These are phyloP conservation scores for Syzygium syzygioides DNA, from an alignment of 441 rosid genomes.

Conservation along the genomic window DNA sequence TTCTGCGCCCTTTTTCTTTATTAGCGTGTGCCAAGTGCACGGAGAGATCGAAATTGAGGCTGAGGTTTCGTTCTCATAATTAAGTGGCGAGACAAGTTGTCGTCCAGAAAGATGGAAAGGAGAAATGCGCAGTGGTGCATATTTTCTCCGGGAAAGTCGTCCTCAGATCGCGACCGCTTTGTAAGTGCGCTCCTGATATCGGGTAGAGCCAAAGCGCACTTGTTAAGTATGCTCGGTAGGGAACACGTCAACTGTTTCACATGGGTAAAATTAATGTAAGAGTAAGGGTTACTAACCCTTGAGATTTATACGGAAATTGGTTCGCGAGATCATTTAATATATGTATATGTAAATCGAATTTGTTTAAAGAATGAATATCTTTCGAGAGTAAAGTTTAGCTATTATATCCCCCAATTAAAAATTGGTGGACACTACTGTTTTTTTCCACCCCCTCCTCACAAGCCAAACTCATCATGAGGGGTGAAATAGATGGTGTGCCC, in stretches of 20 bases:
- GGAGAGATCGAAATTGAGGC: not conserved
- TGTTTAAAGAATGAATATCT: not conserved
- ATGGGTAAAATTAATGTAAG: not conserved
- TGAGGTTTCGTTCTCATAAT: not conserved
- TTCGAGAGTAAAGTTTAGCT: not conserved
- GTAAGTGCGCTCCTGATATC: not conserved
- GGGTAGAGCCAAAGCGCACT: not conserved
- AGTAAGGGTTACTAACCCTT: not conserved
- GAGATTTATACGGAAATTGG: too few relatives aligned
- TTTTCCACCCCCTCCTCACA: not conserved
- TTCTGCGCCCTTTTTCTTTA: not conserved
- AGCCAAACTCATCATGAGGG: not conserved
- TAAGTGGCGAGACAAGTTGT: not conserved
- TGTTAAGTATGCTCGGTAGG: not conserved
- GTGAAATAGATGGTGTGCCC: not conserved
- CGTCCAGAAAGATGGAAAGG: not conserved
- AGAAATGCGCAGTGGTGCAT: not conserved
- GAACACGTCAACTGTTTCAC: not conserved
- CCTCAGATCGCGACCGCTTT: not conserved
- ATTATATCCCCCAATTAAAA: not conserved
- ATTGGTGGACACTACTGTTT: not conserved
- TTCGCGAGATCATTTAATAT: not conserved
- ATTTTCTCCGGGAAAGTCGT: not conserved
- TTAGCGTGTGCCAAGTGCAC: not conserved
- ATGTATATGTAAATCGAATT: accelerated